A percentile compares a stretch with the other conserved stretches of the same genome.
phyloP scores from a whole-genome alignment of 805 yeast species.

The Barnettozyma wickerhamii region DNA sequence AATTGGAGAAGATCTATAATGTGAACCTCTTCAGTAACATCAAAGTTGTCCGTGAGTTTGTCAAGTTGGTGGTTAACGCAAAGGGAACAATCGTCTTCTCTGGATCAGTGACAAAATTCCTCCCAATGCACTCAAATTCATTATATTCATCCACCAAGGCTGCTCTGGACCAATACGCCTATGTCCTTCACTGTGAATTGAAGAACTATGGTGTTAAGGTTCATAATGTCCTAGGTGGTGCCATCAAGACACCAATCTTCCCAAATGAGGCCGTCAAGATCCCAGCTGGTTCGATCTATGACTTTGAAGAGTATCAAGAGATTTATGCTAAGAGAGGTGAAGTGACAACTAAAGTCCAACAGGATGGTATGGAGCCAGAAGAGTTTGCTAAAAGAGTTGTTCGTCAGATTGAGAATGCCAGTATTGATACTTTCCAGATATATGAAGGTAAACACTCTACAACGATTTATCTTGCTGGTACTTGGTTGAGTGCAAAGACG shows the following conservation, averaged over 20 bases:
- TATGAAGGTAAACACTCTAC: slow-evolving; percentile 21
- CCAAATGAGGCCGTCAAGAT: slow-evolving; percentile 9
- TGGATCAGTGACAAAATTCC: slow-evolving; percentile 33
- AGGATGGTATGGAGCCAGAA: slow-evolving; percentile 30
- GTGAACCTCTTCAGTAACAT: slow-evolving; percentile 39
- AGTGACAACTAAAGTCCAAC: slow-evolving; percentile 3
- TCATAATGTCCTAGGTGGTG: slow-evolving; percentile 38
- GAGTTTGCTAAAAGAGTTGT: slow-evolving; percentile 37
- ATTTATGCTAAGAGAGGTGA: slow-evolving; percentile 9
- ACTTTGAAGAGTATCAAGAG: slow-evolving; percentile 18
- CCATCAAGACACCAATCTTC: slow-evolving; percentile 33
- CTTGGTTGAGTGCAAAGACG: slow-evolving; percentile 8
- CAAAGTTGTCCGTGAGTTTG: slow-evolving; percentile 33
- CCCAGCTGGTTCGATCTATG: slow-evolving; percentile 18
- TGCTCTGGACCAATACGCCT: slow-evolving; percentile 39
- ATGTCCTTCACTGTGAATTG: slow-evolving; percentile 34
- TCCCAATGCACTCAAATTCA: slow-evolving; percentile 35
- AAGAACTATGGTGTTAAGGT: slow-evolving; percentile 38
- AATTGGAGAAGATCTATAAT: slow-evolving; percentile 23
- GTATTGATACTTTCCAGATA: slow-evolving; percentile 15
- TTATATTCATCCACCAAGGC: slow-evolving; percentile 39
- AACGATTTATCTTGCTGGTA: slow-evolving; percentile 8
- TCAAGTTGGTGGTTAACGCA: slow-evolving; percentile 30
- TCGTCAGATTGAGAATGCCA: slow-evolving; percentile 28
- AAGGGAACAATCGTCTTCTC: slow-evolving; percentile 39